These are phyloP conservation scores for Hanseniaspora singularis DNA, from an alignment of 805 yeast species.

Conservation along the genomic window DNA sequence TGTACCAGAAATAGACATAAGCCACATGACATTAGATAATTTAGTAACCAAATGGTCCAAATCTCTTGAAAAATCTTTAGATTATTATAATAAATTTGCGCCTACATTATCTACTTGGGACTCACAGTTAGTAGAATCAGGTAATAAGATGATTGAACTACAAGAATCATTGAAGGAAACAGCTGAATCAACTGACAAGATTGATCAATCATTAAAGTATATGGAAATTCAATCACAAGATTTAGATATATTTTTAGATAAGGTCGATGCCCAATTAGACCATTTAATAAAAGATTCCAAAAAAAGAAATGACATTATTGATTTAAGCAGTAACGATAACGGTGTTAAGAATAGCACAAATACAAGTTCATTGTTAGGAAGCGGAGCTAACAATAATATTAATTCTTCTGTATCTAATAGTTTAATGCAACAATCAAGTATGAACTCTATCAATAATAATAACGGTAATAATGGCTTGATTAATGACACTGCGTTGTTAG, in stretches of 20 bases:
- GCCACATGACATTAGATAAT: conserved; percentile 87
- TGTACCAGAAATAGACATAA: conserved; percentile 62
- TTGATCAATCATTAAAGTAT: conserved; percentile 77
- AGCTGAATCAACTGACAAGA: conserved; percentile 56
- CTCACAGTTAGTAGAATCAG: conserved; percentile 65
- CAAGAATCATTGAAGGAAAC: conserved; percentile 14
- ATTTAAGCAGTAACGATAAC: conserved; percentile 12
- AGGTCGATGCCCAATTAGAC: conserved; percentile 43
- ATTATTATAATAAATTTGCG: conserved; percentile 65
- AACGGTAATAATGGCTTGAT: conserved; percentile 30
- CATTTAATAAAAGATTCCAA: conserved; percentile 16
- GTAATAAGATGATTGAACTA: conserved; percentile 69
- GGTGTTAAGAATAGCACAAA: background rate
- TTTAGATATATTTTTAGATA: conserved; percentile 65
- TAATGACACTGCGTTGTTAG: conserved; percentile 31
- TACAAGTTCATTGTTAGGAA: background rate
- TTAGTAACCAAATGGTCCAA: conserved; percentile 86
- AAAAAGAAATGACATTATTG: conserved; percentile 8
- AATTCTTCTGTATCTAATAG: conserved; percentile 28
- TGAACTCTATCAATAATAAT: conserved; percentile 8
- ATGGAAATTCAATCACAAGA: conserved; percentile 89
- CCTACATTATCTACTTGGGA: conserved; percentile 77
- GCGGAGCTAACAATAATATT: conserved; percentile 25
- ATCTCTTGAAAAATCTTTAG: conserved; percentile 61
- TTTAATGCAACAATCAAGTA: conserved; percentile 11